Base-by-base conservation (phyloP, 2,329 filamentous ascomycete species). In the Escovopsis weberi region DNA sequence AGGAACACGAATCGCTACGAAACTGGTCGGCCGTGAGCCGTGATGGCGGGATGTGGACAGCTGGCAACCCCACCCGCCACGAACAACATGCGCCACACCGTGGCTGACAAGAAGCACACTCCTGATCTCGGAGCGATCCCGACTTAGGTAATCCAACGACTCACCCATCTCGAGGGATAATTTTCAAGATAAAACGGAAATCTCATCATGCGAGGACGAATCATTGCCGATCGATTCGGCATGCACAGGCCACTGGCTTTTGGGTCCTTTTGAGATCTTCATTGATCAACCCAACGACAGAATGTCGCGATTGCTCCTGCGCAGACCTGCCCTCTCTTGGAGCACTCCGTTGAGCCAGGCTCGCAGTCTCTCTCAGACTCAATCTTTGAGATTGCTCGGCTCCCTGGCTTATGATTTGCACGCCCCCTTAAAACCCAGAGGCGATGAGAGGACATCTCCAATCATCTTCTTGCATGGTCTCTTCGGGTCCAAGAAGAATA, bases 401-500 rank as follows among this genome's bases (percentile, higher is more conserved):
- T 57, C 58, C 15, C 62, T 87, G 33, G 72, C 72, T 1, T 86
- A 75, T 58, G 80, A 85, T 53, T 65, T 83, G 37, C 78, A 86
- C 56, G 65, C 74, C 53, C 77, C 82, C 1, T 53, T 64, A 1
- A 68, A 66, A 40, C 51, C 53, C 6, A 48, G 43, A 36, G 58
- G 60, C 2, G 59, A 62, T 26, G 56, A 61, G 43, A 59, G 68
- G 54, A 57, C 60, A 45, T 61, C 65, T 34, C 84, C 88, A 2
- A 85, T 96, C 49, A 64, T 96, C 47, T 83, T 96, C 51, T 76
- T 96, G 55, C 89, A 96, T 59, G 89, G 91, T 1, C 70, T 96
- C 10, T 95, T 96, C 56, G 89, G 89, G 18, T 94, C 85, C 33
- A 94, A 93, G 67, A 87, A 85, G 67, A 96, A 96, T 59, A 94